Base-by-base conservation (phyloP, 352 stramenopile genomes). In the Blastocystis sp. region DNA sequence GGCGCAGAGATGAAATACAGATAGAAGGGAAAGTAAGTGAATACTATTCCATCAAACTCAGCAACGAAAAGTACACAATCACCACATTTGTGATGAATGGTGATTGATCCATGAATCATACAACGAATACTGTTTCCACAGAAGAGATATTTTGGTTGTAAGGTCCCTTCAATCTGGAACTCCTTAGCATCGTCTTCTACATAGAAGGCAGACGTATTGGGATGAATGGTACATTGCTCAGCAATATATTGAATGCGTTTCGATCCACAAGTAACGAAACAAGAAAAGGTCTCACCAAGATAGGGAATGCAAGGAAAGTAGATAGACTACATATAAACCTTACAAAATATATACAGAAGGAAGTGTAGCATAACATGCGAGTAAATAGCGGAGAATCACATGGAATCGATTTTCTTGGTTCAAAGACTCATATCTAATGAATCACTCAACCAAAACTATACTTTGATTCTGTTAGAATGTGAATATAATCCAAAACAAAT, bases 221-320 rank as follows among this genome's bases (percentile, higher is more conserved):
- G 71, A 51, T 83, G 71, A 21, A 83, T 7, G 21, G 71, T 46
- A 37, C 43, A 65, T 32, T 83, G 46, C 51, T 83, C 71, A 14
- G 71, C 71, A 19, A 83, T 61, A 49, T 52, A 83, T 9, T 52
- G 66, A 27, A 83, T 56, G 29, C 52, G 49, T 12, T 56, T 35
- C 7, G 37, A 35, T 5, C 29, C 39, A 42, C 43, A 65, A 9
- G 9, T 65, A 4, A 83, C 71, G 51, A 83, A 83, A 37, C 71
- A 83, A 27, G 71, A 4, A 65, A 83, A 83, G 11, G 71, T 83
- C 29, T 83, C 71, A 14, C 71, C 71, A 32, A 61, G 71, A 66
- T 39, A 83, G 3, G 71, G 71, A 27, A 32, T 43, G 46, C 71
- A 83, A 24, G 71, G 46, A 57, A 65, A 42, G 42, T 65, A 83